These are phyloP conservation scores for Taxillus chinensis DNA, from an alignment of 164 flowering plant species.

Conservation along the genomic window DNA sequence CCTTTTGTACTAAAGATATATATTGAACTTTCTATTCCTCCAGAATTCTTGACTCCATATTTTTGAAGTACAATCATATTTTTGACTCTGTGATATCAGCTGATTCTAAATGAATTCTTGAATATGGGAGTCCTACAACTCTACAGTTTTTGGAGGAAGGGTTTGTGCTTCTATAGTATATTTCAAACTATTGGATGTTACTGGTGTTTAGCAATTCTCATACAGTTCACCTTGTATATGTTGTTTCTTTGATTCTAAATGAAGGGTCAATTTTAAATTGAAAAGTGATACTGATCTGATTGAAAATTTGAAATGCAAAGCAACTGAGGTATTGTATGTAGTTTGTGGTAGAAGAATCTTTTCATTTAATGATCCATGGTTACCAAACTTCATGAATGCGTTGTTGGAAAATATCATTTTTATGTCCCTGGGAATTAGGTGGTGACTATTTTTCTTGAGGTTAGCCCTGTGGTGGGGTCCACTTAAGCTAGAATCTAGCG, in stretches of 20 bases:
- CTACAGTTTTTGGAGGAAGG: constrained; percentile 69
- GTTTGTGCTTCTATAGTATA: constrained; percentile 26
- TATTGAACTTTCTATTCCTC: neutral
- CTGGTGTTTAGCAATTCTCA: too few species aligned
- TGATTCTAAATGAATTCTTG: constrained; percentile 74
- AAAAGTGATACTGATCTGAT: constrained; percentile 88
- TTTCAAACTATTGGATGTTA: too few species aligned
- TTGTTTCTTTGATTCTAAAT: constrained; percentile 10
- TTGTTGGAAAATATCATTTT: neutral
- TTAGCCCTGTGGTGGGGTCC: constrained; percentile 23
- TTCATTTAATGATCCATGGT: neutral
- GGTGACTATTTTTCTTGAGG: constrained; percentile 28
- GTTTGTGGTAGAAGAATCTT: neutral
- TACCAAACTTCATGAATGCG: too few species aligned
- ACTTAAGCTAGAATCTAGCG: too few species aligned
- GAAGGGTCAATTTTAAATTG: constrained; percentile 72
- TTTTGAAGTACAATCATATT: constrained; percentile 69
- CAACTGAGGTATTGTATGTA: constrained; percentile 60
- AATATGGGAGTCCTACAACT: constrained; percentile 77
- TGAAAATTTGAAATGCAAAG: constrained; percentile 70
- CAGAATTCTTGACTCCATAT: constrained; percentile 82
- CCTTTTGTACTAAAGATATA: too few species aligned
- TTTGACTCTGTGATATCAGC: constrained; percentile 77
- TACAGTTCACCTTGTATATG: neutral
- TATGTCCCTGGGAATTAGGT: constrained; percentile 1